Base-by-base conservation (phyloP, 2,329 filamentous ascomycete genomes). In the Trichocomaceae sp. region DNA sequence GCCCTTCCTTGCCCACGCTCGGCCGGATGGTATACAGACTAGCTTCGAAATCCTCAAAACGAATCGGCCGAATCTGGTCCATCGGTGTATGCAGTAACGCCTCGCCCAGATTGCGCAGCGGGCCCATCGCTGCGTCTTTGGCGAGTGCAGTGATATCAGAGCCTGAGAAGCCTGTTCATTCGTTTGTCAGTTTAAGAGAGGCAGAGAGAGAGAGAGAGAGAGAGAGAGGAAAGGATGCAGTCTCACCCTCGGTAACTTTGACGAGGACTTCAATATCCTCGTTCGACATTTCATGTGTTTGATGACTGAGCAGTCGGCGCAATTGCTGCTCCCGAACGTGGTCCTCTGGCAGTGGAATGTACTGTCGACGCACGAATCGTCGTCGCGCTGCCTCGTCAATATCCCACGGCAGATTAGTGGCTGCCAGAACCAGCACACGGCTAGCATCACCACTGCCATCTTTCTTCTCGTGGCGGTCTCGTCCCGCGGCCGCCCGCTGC, bases 61-160 rank as follows among this genome's bases (percentile, higher is more conserved):
- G 80, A 58, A 99, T 97, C 0, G 91, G 86, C 12, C 91, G 81
- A 62, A 99, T 97, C 62, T 97, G 84, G 58, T 99, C 93, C 82
- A 93, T 95, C 0, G 87, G 88, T 79, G 95, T 97, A 61, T 88
- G 85, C 33, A 99, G 78, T 29, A 99, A 75, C 41, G 87, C 89
- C 69, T 97, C 93, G 23, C 93, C 93, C 2, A 97, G 77, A 52
- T 90, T 92, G 31, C 93, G 83, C 12, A 99, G 76, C 0, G 93
- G 93, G 0, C 93, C 92, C 93, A 99, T 99, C 2, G 93, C 93
- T 8, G 93, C 93, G 68, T 99, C 93, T 72, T 99, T 99, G 7
- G 93, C 93, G 8, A 99, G 77, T 1, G 93, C 91, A 20, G 93
- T 97, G 61, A 99, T 96, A 66, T 99, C 93, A 1, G 90, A 96